Evolutionary conservation across 1,284 basidiomycete species (phyloP).

Genomic region (Moniliophthora roreri): DNA sequence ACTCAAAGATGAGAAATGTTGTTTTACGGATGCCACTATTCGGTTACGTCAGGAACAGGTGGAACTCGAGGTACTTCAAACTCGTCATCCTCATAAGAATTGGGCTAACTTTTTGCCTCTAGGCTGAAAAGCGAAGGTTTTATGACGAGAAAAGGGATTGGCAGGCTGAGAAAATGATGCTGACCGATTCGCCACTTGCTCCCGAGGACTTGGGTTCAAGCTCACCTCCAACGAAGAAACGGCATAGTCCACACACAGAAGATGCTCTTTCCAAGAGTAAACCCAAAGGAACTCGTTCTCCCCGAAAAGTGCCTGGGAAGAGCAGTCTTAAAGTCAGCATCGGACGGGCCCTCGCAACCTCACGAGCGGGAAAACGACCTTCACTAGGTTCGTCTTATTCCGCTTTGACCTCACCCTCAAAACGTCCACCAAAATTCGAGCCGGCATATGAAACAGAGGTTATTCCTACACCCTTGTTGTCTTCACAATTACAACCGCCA

Average conservation of each 20-base stretch:
- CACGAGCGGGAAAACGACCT: conserved; percentile 35
- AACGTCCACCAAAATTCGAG: conserved; percentile 33
- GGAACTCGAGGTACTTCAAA: conserved; percentile 57
- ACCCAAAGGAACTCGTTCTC: conserved; percentile 8
- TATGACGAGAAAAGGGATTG: conserved; percentile 67
- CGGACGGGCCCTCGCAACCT: conserved; percentile 39
- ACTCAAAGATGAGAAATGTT: conserved; percentile 67
- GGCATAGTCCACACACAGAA: conserved; percentile 13
- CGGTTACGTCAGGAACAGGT: conserved; percentile 66
- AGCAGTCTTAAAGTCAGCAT: conserved; percentile 31
- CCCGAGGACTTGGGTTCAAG: conserved; percentile 25
- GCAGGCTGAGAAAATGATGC: conserved; percentile 63
- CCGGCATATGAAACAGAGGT: conserved; percentile 71
- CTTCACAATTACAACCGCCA: conserved; percentile 8
- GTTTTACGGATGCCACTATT: conserved; percentile 64
- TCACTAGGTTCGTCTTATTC: conserved; percentile 24
- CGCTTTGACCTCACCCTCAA: conserved; percentile 30
- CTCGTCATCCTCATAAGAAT: not conserved
- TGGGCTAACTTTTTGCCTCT: not conserved
- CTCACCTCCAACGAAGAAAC: conserved; percentile 18
- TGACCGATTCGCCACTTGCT: conserved; percentile 54
- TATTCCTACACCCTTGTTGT: conserved; percentile 37
- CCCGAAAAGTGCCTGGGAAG: conserved; percentile 37
- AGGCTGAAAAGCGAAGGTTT: conserved; percentile 65
- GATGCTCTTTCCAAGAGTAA: conserved; percentile 34